Percentiles rank a stretch among this genome's conserved stretches.
Conservation (phyloP, 1,284 basidiomycete genomes). For the Marasmius fiardii region DNA sequence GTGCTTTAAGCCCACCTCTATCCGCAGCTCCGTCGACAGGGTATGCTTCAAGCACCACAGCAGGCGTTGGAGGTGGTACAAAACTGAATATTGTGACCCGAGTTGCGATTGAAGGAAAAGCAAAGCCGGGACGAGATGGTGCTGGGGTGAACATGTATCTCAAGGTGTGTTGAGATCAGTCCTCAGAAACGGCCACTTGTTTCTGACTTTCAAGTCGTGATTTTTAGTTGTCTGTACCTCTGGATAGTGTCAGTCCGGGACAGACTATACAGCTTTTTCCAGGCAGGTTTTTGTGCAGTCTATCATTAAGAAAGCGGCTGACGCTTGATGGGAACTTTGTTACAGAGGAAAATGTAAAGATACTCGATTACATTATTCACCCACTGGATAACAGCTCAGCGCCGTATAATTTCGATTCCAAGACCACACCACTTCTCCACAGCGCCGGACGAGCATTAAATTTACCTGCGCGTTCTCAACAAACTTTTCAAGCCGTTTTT, state of each 20-base stretch:
- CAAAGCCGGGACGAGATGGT: conserved; percentile 59
- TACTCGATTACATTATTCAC: conserved; percentile 67
- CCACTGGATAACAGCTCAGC: conserved; percentile 65
- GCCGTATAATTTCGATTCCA: conserved; percentile 71
- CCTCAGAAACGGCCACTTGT: background rate
- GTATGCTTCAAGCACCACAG: conserved; percentile 31
- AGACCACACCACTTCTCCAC: conserved; percentile 58
- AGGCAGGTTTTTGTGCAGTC: conserved; percentile 36
- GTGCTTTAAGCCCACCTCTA: conserved; percentile 12
- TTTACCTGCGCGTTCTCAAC: conserved; percentile 54
- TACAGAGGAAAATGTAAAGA: conserved; percentile 74
- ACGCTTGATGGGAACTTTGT: background rate
- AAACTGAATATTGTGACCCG: conserved; percentile 69
- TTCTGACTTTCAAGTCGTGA: conserved; percentile 9
- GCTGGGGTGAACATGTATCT: conserved; percentile 71
- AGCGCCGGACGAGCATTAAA: conserved; percentile 66
- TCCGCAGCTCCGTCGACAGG: conserved; percentile 7
- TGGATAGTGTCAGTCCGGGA: conserved; percentile 60
- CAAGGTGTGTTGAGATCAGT: conserved; percentile 45
- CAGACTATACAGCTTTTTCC: conserved; percentile 69
- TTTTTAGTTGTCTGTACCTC: conserved; percentile 59
- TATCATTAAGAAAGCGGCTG: background rate
- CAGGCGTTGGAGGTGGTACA: conserved; percentile 31
- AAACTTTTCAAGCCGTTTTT: conserved; percentile 57
- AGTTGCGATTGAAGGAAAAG: conserved; percentile 70